Conservation (phyloP, 2,329 filamentous ascomycete species). For the Pseudocercospora musae region DNA sequence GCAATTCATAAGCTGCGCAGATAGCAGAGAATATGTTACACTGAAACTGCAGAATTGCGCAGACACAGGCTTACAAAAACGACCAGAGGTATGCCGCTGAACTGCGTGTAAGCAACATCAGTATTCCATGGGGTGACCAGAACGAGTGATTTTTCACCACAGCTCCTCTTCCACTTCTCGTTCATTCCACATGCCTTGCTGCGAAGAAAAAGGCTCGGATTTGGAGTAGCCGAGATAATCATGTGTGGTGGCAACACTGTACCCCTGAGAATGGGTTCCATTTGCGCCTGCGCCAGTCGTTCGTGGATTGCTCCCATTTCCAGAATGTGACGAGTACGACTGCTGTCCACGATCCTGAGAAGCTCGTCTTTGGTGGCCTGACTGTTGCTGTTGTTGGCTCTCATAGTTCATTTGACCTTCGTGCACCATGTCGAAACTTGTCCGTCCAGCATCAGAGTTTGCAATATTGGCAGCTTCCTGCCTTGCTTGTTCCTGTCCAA, state of each 20-base stretch:
- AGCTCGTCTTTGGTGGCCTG: slow-evolving; percentile 23
- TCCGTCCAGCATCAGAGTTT: slow-evolving; percentile 13
- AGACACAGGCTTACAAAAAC: background rate
- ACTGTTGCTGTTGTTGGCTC: slow-evolving; percentile 10
- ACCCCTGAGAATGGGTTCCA: slow-evolving; percentile 22
- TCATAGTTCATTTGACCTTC: slow-evolving; percentile 16
- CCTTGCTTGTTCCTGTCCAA: slow-evolving; percentile 31
- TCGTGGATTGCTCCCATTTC: slow-evolving; percentile 5
- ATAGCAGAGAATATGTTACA: slow-evolving; percentile 6
- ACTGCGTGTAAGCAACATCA: background rate
- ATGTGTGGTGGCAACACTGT: slow-evolving; percentile 34
- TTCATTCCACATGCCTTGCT: slow-evolving; percentile 33
- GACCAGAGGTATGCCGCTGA: background rate
- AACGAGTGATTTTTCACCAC: slow-evolving; percentile 25
- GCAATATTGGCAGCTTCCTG: slow-evolving; percentile 25
- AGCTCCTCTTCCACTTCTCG: slow-evolving; percentile 30
- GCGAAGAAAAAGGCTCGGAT: slow-evolving; percentile 27
- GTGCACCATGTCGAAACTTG: slow-evolving; percentile 26
- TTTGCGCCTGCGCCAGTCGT: slow-evolving; percentile 18
- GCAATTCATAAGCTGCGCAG: background rate
- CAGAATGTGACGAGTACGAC: slow-evolving; percentile 16
- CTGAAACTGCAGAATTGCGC: background rate
- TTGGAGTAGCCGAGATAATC: slow-evolving; percentile 37
- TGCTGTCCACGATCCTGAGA: slow-evolving; percentile 26
- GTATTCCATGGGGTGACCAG: background rate